These are phyloP conservation scores for Nakazawaea sp. DNA, from an alignment of 805 yeast genomes.

Conservation along the genomic window DNA sequence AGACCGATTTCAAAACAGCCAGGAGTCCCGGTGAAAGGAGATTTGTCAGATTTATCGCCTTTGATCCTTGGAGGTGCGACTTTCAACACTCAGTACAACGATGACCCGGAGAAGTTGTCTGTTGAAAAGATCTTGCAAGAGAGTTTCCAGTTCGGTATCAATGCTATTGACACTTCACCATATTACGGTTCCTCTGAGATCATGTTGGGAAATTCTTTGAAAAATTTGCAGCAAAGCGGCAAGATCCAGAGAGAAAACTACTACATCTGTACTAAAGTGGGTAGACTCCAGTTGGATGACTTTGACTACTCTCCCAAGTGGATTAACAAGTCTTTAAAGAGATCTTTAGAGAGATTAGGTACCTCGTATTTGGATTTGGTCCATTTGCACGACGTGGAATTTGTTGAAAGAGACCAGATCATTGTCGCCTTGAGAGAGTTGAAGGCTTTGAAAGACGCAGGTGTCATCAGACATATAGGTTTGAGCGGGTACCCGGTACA, in stretches of 20 bases:
- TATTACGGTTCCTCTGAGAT: slow-evolving; percentile 87
- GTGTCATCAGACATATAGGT: slow-evolving; percentile 61
- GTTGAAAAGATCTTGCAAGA: slow-evolving; percentile 45
- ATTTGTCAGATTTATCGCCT: slow-evolving; percentile 36
- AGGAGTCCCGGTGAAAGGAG: slow-evolving; percentile 13
- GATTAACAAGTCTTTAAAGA: slow-evolving; percentile 53
- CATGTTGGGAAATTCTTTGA: slow-evolving; percentile 62
- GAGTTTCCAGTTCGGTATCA: slow-evolving; percentile 64
- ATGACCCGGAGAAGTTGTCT: slow-evolving; percentile 56
- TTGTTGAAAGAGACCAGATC: slow-evolving; percentile 49
- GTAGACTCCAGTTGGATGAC: slow-evolving; percentile 58
- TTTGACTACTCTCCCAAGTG: slow-evolving; percentile 67
- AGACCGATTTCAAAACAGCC: slow-evolving; percentile 1
- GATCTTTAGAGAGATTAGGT: slow-evolving; percentile 62
- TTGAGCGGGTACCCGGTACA: slow-evolving; percentile 84
- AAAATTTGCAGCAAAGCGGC: slow-evolving; percentile 21
- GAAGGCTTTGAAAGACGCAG: slow-evolving; percentile 52
- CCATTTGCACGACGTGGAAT: slow-evolving; percentile 86
- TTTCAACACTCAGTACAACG: slow-evolving; percentile 74
- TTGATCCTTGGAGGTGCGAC: slow-evolving; percentile 85
- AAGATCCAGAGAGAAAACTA: slow-evolving; percentile 54
- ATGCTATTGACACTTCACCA: slow-evolving; percentile 87
- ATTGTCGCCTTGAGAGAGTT: slow-evolving; percentile 59
- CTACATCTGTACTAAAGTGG: slow-evolving; percentile 80
- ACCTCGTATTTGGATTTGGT: slow-evolving; percentile 75